Evolutionary conservation across 2,329 filamentous ascomycete species (phyloP).

Genomic region (Talaromyces sp.): DNA sequence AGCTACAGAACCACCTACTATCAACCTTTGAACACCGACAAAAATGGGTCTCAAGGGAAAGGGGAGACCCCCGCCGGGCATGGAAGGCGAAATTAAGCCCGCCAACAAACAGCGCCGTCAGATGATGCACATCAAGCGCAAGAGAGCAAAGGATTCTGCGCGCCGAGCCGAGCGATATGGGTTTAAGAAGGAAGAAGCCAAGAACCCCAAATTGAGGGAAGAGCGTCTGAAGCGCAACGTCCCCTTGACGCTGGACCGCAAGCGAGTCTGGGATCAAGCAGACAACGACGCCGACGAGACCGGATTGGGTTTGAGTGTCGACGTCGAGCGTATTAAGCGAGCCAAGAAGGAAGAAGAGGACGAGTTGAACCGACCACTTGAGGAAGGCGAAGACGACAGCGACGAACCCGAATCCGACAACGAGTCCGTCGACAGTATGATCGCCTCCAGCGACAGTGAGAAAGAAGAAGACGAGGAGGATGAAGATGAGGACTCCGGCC

Average conservation of each 20-base stretch:
- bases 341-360: slow-evolving; percentile 51
- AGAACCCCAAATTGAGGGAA: slow-evolving; percentile 74
- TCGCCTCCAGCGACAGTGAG: slow-evolving; percentile 58
- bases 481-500: slow-evolving; percentile 34
- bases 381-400: slow-evolving; percentile 51
- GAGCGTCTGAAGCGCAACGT: slow-evolving; percentile 77
- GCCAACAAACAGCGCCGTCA: slow-evolving; percentile 81
- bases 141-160: slow-evolving; percentile 72
- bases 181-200: slow-evolving; percentile 81
- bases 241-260: slow-evolving; percentile 79
- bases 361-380: slow-evolving; percentile 38
- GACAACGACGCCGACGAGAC: slow-evolving; percentile 54
- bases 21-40: neutral
- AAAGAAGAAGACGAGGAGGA: slow-evolving; percentile 48
- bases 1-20: neutral
- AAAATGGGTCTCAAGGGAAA: slow-evolving; percentile 55
- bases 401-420: slow-evolving; percentile 53
- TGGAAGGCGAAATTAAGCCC: slow-evolving; percentile 55
- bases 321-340: slow-evolving; percentile 53
- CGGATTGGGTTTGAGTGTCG: slow-evolving; percentile 50
- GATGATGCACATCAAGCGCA: slow-evolving; percentile 76
- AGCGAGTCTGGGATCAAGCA: slow-evolving; percentile 85
- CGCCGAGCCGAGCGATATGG: slow-evolving; percentile 76
- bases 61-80: slow-evolving; percentile 48
- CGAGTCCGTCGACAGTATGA: slow-evolving; percentile 74